These are phyloP conservation scores for Lenwebbia sp. DNA, from an alignment of 345 rosid species.

Conservation along the genomic window DNA sequence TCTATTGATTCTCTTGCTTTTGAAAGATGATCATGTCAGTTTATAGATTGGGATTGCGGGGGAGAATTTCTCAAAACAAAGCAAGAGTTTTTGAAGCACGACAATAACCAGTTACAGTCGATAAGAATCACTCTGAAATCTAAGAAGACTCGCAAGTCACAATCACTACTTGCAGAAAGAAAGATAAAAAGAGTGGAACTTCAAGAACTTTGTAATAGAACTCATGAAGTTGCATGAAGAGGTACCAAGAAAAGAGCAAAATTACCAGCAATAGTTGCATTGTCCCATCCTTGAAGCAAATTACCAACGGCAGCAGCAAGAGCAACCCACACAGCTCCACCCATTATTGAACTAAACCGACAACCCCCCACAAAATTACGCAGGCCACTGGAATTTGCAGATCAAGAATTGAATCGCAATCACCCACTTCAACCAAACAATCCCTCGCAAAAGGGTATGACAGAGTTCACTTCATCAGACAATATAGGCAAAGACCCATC, in stretches of 20 bases:
- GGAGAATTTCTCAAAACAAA: background rate
- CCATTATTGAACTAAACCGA: background rate
- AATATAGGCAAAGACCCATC: background rate
- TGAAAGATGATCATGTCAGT: background rate
- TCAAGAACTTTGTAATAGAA: background rate
- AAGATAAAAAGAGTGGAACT: background rate
- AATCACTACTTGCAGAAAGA: background rate
- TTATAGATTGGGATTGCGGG: background rate
- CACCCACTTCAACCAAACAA: background rate
- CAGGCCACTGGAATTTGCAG: background rate
- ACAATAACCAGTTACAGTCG: background rate
- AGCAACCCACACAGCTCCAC: slow-evolving; percentile 13
- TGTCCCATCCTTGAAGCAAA: slow-evolving; percentile 13
- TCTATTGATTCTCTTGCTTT: background rate
- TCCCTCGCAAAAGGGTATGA: background rate
- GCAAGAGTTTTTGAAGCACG: background rate
- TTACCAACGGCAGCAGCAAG: slow-evolving; percentile 16
- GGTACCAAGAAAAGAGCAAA: background rate
- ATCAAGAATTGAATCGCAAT: background rate
- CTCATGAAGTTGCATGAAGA: background rate
- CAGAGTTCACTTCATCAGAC: background rate
- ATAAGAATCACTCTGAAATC: background rate
- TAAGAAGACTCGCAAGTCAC: background rate
- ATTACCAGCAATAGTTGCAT: slow-evolving; percentile 17
- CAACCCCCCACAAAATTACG: background rate